phyloP scores from a whole-genome alignment of 208 protist species.

The Trypanosoma mega region DNA sequence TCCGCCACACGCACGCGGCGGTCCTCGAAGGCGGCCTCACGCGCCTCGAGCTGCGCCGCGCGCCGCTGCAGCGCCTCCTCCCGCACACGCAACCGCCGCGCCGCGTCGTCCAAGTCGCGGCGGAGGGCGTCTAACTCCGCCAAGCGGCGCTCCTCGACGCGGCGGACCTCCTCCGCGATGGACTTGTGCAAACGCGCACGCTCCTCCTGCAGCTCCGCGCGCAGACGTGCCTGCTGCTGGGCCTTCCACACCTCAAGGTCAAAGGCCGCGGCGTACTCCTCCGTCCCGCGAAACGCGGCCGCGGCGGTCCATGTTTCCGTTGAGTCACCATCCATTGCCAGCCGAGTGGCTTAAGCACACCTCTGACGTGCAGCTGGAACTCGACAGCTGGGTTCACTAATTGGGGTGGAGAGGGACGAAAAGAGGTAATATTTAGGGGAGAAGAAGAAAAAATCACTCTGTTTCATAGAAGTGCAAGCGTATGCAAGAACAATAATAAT shows the following conservation, averaged over 20 bases:
- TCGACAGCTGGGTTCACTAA: no score
- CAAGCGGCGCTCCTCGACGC: constrained; percentile 32
- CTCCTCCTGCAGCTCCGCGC: constrained; percentile 61
- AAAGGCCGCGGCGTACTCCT: constrained; percentile 87
- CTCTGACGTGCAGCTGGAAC: no score
- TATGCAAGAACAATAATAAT: constrained; percentile 14
- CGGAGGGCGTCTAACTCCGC: constrained; percentile 59
- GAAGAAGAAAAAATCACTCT: no score
- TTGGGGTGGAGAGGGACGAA: no score
- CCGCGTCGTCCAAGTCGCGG: constrained; percentile 64
- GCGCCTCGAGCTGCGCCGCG: constrained; percentile 55
- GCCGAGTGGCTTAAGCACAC: background rate
- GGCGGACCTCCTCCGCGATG: constrained; percentile 33
- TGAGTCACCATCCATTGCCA: constrained; percentile 13
- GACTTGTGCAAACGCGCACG: constrained; percentile 52
- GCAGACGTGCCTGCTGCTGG: constrained; percentile 78
- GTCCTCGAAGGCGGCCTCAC: constrained; percentile 75
- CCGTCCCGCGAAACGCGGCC: constrained; percentile 54
- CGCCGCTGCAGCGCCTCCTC: constrained; percentile 63
- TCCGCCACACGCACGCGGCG: constrained; percentile 67
- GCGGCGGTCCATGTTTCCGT: constrained; percentile 18
- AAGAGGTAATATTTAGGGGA: no score
- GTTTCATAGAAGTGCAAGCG: constrained; percentile 18
- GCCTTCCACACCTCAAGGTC: constrained; percentile 92
- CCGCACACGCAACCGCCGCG: constrained; percentile 47